phyloP scores from a whole-genome alignment of 345 rosid genomes.

The Microcos paniculata region DNA sequence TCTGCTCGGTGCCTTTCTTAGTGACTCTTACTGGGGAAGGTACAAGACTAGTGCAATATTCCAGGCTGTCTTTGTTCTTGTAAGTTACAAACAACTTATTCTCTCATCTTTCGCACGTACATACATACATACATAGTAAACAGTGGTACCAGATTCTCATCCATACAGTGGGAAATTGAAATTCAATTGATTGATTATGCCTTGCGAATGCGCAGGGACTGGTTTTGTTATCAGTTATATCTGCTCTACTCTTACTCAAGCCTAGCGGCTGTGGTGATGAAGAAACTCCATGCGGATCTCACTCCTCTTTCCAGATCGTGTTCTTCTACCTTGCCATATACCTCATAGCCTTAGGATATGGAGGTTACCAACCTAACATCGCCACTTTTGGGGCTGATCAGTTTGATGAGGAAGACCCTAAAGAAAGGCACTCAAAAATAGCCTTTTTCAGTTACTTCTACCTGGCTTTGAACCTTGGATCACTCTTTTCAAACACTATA shows the following conservation, averaged over 20 bases:
- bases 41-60: constrained; percentile 92
- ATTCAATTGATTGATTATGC: background rate
- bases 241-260: constrained; percentile 55
- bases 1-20: constrained; percentile 92
- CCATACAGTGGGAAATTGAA: background rate
- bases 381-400: constrained; percentile 98
- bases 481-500: constrained; percentile 86
- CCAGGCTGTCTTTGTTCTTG: constrained; percentile 81
- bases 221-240: constrained; percentile 55
- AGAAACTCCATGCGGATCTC: constrained; percentile 56
- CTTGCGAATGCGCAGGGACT: constrained; percentile 52
- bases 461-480: constrained; percentile 86
- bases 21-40: constrained; percentile 98
- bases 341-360: constrained; percentile 85
- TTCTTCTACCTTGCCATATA: constrained; percentile 76
- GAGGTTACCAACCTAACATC: constrained; percentile 91
- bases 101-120: background rate
- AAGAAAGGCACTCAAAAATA: constrained; percentile 76
- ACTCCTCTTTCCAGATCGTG: constrained; percentile 45
- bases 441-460: constrained; percentile 95
- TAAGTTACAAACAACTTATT: constrained; percentile 30
- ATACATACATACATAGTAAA: background rate
- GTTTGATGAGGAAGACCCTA: constrained; percentile 83
- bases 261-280: constrained; percentile 81
- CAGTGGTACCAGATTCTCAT: background rate